These are phyloP conservation scores for Cercospora berteroae DNA, from an alignment of 2,329 filamentous ascomycete genomes.

Conservation along the genomic window DNA sequence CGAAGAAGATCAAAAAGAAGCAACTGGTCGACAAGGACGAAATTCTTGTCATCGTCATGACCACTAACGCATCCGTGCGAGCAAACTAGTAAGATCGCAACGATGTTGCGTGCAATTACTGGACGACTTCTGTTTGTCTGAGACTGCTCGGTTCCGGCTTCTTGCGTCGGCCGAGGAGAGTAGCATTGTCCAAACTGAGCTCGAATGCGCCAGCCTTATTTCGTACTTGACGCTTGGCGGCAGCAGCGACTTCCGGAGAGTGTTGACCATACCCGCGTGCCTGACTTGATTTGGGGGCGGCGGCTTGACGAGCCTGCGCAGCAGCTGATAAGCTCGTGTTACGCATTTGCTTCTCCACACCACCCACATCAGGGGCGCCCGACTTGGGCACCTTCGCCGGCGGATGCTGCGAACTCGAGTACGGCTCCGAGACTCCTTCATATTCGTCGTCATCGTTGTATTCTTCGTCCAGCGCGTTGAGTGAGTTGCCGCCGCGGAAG, in stretches of 20 bases:
- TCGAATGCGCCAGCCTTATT: slow-evolving; percentile 80
- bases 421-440: slow-evolving; percentile 57
- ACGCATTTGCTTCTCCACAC: slow-evolving; percentile 83
- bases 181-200: slow-evolving; percentile 86
- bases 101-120: slow-evolving; percentile 7
- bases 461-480: slow-evolving; percentile 64
- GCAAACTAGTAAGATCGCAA: too few relatives aligned
- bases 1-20: not conserved
- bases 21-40: not conserved
- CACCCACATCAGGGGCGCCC: slow-evolving; percentile 60
- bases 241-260: slow-evolving; percentile 76
- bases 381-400: slow-evolving; percentile 66
- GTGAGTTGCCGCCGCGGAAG: slow-evolving; percentile 58
- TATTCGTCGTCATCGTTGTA: slow-evolving; percentile 65
- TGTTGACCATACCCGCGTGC: slow-evolving; percentile 82
- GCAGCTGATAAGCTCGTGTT: slow-evolving; percentile 73
- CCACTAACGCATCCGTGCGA: not conserved
- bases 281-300: slow-evolving; percentile 52
- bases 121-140: slow-evolving; percentile 41
- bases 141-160: slow-evolving; percentile 48
- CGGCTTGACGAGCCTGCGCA: slow-evolving; percentile 58
- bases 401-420: slow-evolving; percentile 48
- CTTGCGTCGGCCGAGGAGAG: slow-evolving; percentile 72
- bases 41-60: not conserved
- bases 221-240: slow-evolving; percentile 75